phyloP scores from a whole-genome alignment of 192 early-diverging fungal species.

The Coemansia sp. region DNA sequence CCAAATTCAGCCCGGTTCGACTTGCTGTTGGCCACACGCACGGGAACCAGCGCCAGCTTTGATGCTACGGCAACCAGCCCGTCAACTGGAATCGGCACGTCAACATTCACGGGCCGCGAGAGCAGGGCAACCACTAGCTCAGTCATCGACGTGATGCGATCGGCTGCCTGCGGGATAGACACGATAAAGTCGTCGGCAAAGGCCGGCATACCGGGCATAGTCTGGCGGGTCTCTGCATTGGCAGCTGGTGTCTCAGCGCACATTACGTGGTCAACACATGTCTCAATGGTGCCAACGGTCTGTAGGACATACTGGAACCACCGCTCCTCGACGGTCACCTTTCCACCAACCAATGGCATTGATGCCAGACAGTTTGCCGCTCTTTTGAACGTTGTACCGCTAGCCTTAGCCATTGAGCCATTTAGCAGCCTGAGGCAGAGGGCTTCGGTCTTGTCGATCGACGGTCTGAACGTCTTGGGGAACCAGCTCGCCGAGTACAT shows the following conservation, averaged over 20 bases:
- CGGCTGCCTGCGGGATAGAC: conserved; percentile 47
- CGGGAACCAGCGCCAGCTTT: conserved; percentile 29
- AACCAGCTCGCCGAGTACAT: conserved; percentile 44
- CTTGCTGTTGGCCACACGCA: conserved; percentile 36
- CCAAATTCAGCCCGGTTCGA: conserved; percentile 35
- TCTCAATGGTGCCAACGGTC: conserved; percentile 36
- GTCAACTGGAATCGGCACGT: conserved; percentile 34
- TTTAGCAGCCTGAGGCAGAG: conserved; percentile 35
- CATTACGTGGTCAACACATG: conserved; percentile 46
- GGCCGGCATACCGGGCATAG: neutral
- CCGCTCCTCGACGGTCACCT: conserved; percentile 36
- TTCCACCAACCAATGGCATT: conserved; percentile 37
- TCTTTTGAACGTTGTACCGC: conserved; percentile 2
- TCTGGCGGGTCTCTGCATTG: neutral
- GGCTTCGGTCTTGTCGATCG: conserved; percentile 40
- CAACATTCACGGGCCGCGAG: conserved; percentile 21
- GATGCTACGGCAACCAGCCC: conserved; percentile 25
- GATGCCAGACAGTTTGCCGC: conserved; percentile 24
- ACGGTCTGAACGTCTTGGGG: conserved; percentile 47
- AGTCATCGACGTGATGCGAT: conserved; percentile 38
- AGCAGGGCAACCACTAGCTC: conserved; percentile 40
- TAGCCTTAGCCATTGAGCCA: conserved; percentile 3
- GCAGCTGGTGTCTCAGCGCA: conserved; percentile 7
- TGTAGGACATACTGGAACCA: conserved; percentile 41
- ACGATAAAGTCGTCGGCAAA: conserved; percentile 29